Evolutionary conservation across 176 grass and related monocot species (phyloP).

Genomic region (Oryza longistaminata): DNA sequence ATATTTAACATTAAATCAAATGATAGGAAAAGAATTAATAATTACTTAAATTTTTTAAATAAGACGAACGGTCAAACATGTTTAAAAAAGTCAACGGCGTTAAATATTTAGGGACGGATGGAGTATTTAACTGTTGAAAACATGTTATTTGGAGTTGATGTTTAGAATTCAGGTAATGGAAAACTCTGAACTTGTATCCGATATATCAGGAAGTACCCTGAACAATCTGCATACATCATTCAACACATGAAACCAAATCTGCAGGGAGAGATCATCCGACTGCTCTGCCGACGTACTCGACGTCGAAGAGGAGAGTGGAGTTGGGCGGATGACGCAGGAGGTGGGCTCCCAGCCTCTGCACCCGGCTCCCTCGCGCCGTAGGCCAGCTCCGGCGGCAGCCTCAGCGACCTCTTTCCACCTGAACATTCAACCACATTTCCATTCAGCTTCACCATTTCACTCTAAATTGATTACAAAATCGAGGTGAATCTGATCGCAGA

Average conservation of each 20-base stretch:
- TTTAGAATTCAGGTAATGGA: too few species aligned
- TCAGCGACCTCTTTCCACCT: slow-evolving; percentile 89
- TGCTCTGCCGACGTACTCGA: slow-evolving; percentile 79
- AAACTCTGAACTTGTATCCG: not conserved
- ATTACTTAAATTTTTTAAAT: too few species aligned
- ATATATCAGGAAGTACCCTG: not conserved
- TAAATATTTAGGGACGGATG: too few species aligned
- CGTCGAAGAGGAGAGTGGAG: slow-evolving; percentile 91
- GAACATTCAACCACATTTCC: not conserved
- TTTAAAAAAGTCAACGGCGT: too few species aligned
- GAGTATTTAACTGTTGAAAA: too few species aligned
- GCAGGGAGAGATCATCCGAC: not conserved
- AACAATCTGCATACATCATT: not conserved
- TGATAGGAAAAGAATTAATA: too few species aligned
- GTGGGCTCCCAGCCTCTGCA: slow-evolving; percentile 77
- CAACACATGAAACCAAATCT: not conserved
- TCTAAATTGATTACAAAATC: not conserved
- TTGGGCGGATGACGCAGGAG: slow-evolving; percentile 84
- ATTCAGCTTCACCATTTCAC: not conserved
- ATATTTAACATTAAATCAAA: too few species aligned
- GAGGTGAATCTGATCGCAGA: not conserved
- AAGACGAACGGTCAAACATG: too few species aligned
- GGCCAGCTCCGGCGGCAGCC: slow-evolving; percentile 72
- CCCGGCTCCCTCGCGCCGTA: slow-evolving; percentile 79
- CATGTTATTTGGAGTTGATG: too few species aligned